Evolutionary conservation across 1,284 basidiomycete species (phyloP).

Genomic region (Tilletia walkeri): DNA sequence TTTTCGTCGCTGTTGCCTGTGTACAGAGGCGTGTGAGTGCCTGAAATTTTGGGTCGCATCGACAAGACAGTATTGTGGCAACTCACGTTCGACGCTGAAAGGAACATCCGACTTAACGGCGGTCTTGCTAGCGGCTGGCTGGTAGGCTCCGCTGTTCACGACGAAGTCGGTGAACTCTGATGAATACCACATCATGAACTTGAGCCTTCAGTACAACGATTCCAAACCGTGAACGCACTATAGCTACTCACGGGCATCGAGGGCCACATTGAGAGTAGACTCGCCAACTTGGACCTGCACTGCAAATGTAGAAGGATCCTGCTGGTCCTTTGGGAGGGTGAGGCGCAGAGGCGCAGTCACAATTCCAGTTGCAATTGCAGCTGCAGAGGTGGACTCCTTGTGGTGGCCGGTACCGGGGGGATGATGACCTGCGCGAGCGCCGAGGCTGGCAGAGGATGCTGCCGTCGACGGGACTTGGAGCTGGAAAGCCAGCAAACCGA

Average conservation of each 20-base stretch:
- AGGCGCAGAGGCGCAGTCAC: too few relatives aligned
- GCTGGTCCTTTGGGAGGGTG: too few relatives aligned
- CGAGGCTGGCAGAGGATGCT: not conserved
- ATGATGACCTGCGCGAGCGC: not conserved
- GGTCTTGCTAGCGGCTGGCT: not conserved
- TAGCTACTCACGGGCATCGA: not conserved
- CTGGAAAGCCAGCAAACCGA: not conserved
- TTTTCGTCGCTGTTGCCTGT: not conserved
- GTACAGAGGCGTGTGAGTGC: not conserved
- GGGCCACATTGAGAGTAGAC: not conserved
- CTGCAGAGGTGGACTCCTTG: not conserved
- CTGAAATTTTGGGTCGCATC: too few relatives aligned
- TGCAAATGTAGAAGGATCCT: not conserved
- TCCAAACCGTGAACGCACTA: too few relatives aligned
- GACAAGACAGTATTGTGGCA: not conserved
- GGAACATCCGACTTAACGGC: not conserved
- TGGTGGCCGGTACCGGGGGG: not conserved
- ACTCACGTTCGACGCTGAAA: conserved; percentile 1
- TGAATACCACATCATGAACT: too few relatives aligned
- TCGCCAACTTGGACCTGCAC: not conserved
- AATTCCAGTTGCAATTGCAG: too few relatives aligned
- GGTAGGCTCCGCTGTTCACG: not conserved
- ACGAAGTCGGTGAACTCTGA: not conserved
- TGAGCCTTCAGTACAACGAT: too few relatives aligned
- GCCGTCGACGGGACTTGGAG: not conserved